A percentile compares a stretch with the other conserved stretches of the same genome.
phyloP scores from a whole-genome alignment of 2,329 filamentous ascomycete genomes.

The Onygenales sp. region DNA sequence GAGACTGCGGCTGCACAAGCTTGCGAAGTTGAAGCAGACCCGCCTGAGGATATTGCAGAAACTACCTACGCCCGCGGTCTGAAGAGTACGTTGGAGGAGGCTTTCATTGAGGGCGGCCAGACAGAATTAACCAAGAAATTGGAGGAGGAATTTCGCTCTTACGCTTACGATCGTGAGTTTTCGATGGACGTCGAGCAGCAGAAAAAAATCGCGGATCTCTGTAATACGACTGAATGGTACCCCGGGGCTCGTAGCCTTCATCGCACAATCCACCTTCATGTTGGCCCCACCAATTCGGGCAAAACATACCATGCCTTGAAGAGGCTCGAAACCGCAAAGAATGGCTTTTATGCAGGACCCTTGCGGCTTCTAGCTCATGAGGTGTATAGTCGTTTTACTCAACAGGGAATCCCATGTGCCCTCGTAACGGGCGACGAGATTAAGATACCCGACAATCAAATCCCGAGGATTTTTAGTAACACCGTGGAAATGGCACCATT shows the following conservation, averaged over 20 bases:
- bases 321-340: conserved; percentile 63
- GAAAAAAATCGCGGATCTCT: conserved; percentile 62
- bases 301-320: conserved; percentile 94
- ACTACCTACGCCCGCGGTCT: neutral
- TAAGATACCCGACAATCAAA: conserved; percentile 53
- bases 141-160: conserved; percentile 58
- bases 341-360: conserved; percentile 83
- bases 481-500: conserved; percentile 84
- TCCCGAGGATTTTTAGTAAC: conserved; percentile 60
- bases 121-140: conserved; percentile 49
- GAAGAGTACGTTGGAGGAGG: conserved; percentile 3
- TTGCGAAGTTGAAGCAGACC: neutral
- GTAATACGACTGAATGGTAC: conserved; percentile 90
- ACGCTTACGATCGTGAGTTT: conserved; percentile 50
- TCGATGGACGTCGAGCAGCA: conserved; percentile 52
- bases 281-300: conserved; percentile 94
- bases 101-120: conserved; percentile 28
- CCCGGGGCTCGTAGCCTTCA: conserved; percentile 71
- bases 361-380: conserved; percentile 84
- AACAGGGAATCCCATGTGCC: conserved; percentile 66
- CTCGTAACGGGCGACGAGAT: conserved; percentile 89
- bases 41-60: conserved; percentile 1
- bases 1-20: too few relatives aligned
- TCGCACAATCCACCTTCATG: conserved; percentile 80
- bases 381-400: conserved; percentile 77